Base-by-base conservation (phyloP, 106 monocot genomes). In the Agapanthus africanus region DNA sequence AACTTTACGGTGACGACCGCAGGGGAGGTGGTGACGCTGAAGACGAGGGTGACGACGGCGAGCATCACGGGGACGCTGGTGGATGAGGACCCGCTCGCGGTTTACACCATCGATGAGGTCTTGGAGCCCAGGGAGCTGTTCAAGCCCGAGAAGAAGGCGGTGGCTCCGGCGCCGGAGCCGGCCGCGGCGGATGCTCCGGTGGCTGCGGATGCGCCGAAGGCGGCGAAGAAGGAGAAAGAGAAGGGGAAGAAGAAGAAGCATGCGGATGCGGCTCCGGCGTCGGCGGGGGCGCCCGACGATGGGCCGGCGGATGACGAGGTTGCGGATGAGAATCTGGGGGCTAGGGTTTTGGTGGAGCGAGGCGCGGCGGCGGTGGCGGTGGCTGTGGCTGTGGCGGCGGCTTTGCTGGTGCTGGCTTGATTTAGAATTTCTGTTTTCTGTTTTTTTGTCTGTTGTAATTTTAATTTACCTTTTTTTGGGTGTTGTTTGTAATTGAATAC, bases 71-170 rank as follows among this genome's bases (percentile, higher is more conserved):
- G 56, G 34, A 80, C 80, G 19, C 25, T 76, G 19, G 21, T 80
- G 6, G 76, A 80, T 10, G 54, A 80, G 60, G 70, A 80, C 18
- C 80, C 80, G 1, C 38, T 75, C 3, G 76, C 80, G 11, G 56
- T 80, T 0, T 80, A 80, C 39, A 61, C 49, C 2, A 59, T 80
- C 19, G 76, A 80, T 28, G 65, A 76, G 80, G 80, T 76, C 16
- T 39, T 80, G 34, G 49, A 80, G 71, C 80, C 80, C 8, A 47
- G 27, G 23, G 80, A 80, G 67, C 36, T 80, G 57, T 80, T 80
- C 59, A 80, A 80, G 71, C 46, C 54, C 1, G 63, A 6, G 18
- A 65, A 63, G 37, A 18, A 21, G 23, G 35, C 26, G 19, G 66
- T 70, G 5, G 37, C 54, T 2, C 59, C 59, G 11, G 70, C 80